These are phyloP conservation scores for Ceratobasidium sp. DNA, from an alignment of 1,284 basidiomycete genomes.

Conservation along the genomic window DNA sequence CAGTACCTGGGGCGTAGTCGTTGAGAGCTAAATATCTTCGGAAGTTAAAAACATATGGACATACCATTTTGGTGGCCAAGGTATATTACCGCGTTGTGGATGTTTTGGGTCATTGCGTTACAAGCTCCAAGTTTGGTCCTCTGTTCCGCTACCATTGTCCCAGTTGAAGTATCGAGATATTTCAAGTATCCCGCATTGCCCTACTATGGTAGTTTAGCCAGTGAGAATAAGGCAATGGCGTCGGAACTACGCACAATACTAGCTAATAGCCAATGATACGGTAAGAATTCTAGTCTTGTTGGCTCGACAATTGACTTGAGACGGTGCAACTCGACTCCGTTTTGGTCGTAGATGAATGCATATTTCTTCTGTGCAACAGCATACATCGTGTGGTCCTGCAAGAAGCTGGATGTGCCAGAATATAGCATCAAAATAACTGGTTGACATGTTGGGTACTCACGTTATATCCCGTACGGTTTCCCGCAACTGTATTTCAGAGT, in stretches of 20 bases:
- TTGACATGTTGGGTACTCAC: conserved; percentile 55
- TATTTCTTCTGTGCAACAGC: conserved; percentile 98
- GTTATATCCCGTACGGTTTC: conserved; percentile 94
- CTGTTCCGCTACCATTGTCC: conserved; percentile 86
- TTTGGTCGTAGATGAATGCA: conserved; percentile 94
- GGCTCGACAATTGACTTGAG: conserved; percentile 89
- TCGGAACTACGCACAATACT: conserved; percentile 69
- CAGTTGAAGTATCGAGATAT: conserved; percentile 98
- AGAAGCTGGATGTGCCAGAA: conserved; percentile 65
- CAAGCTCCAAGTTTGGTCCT: conserved; percentile 92
- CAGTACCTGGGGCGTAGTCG: conserved; percentile 63
- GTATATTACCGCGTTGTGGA: conserved; percentile 91
- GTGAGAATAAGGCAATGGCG: background rate
- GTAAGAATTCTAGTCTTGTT: conserved; percentile 90
- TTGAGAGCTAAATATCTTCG: background rate
- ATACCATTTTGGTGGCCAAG: conserved; percentile 87
- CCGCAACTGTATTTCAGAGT: conserved; percentile 87
- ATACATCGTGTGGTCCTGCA: conserved; percentile 92
- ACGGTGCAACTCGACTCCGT: conserved; percentile 92
- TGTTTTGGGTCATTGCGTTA: conserved; percentile 89
- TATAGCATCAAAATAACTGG: background rate
- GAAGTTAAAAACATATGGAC: background rate
- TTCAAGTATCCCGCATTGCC: conserved; percentile 91
- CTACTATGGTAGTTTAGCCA: conserved; percentile 54
- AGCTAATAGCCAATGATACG: conserved; percentile 94